Base-by-base conservation (phyloP, 257 asterid genomes). In the Cruciata laevipes region DNA sequence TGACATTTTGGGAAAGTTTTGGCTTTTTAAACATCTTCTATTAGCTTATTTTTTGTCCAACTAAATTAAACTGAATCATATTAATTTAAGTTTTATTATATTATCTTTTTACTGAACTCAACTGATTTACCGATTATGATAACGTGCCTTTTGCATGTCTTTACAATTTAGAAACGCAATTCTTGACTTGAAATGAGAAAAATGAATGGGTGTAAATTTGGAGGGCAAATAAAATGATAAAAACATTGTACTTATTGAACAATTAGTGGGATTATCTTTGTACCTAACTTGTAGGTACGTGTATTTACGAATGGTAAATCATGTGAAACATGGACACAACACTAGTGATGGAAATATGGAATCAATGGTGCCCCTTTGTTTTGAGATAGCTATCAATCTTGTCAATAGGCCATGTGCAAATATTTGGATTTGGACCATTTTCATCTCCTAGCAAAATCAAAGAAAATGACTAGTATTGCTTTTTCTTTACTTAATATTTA, bases 251-350 rank as follows among this genome's bases (percentile, higher is more conserved):
- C 5, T 33, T 27, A 27, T 3, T n/a, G n/a, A 0, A 35, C 8
- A 7, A 40, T 1, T 33, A 42, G 55, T 47, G 55, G 2, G 1
- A 47, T 14, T 27, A 27, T 27, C 30, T 27, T 2, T 47, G 7
- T 8, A 47, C 53, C 53, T 0, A 47, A 47, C 12, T 53, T 20
- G 3, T n/a, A 16, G 18, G 9, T 10, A 49, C 0, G 5, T 20
- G 1, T 7, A 3, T 3, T 13, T 14, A 56, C 23, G 60, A 23
- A 21, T 20, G 69, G 61, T 27, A 31, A 11, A 52, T 71, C 75
- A 71, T 71, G 69, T 71, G 64, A 33, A 49, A 70, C 69, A 61
- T 61, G 56, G 35, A 69, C 9, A 17, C 7, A 37, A 52, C n/a
- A n/a, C n/a, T 35, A 35, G 30, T 27, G 4, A 7, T 49, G 21